Percentiles rank a stretch among this genome's conserved stretches.
These are phyloP conservation scores for Penicillium psychrofluorescens DNA, from an alignment of 495 filamentous ascomycete species.

Conservation along the genomic window DNA sequence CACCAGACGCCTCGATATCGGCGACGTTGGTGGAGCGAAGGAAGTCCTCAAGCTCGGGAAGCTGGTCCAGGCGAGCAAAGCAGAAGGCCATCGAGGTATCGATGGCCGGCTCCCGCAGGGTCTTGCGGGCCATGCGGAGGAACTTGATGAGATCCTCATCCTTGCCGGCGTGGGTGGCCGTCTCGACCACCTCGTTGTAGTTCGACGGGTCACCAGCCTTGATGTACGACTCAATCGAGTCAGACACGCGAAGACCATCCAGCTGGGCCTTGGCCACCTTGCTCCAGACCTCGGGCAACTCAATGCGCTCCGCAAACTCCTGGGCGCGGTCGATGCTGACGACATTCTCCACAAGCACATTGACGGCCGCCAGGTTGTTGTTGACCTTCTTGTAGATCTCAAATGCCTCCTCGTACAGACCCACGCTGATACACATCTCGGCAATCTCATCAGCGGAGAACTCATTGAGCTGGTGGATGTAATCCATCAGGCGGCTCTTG, in stretches of 20 bases:
- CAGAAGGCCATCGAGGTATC: slow-evolving; percentile 92
- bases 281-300: slow-evolving; percentile 98
- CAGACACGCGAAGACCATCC: slow-evolving; percentile 86
- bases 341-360: slow-evolving; percentile 92
- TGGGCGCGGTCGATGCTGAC: slow-evolving; percentile 98
- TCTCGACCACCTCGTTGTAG: slow-evolving; percentile 93
- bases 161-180: slow-evolving; percentile 91
- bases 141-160: slow-evolving; percentile 97
- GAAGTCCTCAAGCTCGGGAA: slow-evolving; percentile 95
- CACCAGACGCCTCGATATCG: slow-evolving; percentile 89
- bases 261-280: slow-evolving; percentile 97
- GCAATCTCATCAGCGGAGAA: slow-evolving; percentile 93
- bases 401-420: slow-evolving; percentile 94
- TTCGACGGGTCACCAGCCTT: slow-evolving; percentile 89
- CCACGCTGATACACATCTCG: slow-evolving; percentile 85
- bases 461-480: slow-evolving; percentile 82
- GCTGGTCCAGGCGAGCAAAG: slow-evolving; percentile 84
- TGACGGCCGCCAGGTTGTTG: slow-evolving; percentile 77
- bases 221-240: slow-evolving; percentile 96
- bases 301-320: slow-evolving; percentile 92
- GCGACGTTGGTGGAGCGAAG: slow-evolving; percentile 89
- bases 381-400: slow-evolving; percentile 98
- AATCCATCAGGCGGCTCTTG: slow-evolving; percentile 91
- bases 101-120: slow-evolving; percentile 85
- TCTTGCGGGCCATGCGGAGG: slow-evolving; percentile 95